Percentiles rank a stretch among this genome's conserved stretches.
Evolutionary conservation across 148 eudicot species (phyloP).

Genomic region (Rhododendron ovatum): DNA sequence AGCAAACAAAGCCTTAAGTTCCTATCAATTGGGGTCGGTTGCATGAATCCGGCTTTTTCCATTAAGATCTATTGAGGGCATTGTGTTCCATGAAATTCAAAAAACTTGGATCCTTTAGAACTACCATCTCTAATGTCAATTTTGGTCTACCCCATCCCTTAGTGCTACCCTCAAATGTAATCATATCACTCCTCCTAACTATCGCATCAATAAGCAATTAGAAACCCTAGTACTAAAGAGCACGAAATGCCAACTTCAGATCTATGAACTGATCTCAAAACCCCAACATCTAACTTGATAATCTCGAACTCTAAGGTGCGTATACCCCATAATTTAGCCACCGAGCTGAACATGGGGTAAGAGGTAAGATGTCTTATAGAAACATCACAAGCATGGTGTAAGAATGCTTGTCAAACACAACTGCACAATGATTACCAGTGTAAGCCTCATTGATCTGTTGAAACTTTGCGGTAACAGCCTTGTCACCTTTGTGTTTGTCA

Average conservation of each 20-base stretch:
- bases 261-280: neutral
- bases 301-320: neutral
- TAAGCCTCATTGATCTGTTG: constrained; percentile 69
- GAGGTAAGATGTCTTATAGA: neutral
- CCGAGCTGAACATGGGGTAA: neutral
- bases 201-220: neutral
- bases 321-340: constrained; percentile 3
- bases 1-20: neutral
- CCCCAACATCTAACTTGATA: neutral
- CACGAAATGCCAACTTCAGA: neutral
- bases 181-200: neutral
- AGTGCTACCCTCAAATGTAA: neutral
- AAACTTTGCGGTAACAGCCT: constrained; percentile 46
- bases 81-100: neutral
- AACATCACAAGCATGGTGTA: neutral
- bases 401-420: neutral
- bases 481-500: constrained; percentile 57
- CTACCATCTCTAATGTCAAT: neutral
- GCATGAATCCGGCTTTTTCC: neutral
- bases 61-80: neutral
- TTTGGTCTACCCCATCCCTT: neutral
- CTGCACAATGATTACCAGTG: constrained; percentile 29
- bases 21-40: neutral
- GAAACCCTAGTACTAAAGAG: neutral
- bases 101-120: neutral